Base-by-base conservation (phyloP, 768 basidiomycete genomes). In the Pleurotus pulmonarius region DNA sequence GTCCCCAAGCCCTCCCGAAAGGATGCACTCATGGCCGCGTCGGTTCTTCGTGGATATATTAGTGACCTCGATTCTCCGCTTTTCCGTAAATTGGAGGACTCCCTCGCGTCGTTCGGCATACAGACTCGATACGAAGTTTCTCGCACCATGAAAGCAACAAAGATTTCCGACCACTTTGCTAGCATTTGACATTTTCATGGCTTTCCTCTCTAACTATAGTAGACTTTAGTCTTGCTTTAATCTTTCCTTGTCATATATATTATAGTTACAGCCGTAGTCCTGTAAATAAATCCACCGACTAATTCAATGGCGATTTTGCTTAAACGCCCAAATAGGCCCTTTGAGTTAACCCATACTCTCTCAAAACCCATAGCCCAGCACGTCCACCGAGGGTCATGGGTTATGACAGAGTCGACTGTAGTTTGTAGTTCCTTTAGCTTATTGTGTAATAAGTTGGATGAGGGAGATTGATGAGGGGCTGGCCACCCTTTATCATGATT, bases 341-440 rank as follows among this genome's bases (percentile, higher is more conserved):
- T 20, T 20, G n/a, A 15, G n/a, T 15, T 20, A 57, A 16, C 48
- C 56, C 56, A 57, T 57, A 51, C 24, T 41, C 46, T 57, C n/a
- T 41, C 25, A 49, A 29, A 57, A 57, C 56, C 56, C 47, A 57
- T 57, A 49, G 20, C 26, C 26, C 49, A 37, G n/a, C 46, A 47
- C 22, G 24, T 57, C 56, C 56, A 57, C 56, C 26, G 48, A 57
- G 8, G 7, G 41, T 18, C 39, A 57, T 57, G 56, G 56, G 56
- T 57, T 51, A 57, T 18, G 56, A 49, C 16, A 51, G 56, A 43
- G 24, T 51, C 39, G 56, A 57, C 47, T 57, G 56, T 57, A 57
- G n/a, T n/a, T n/a, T n/a, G 26, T 29, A 29, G 26, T 29, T 8
- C 9, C 9, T 5, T 7, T 29, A 29, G 26, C 26, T 29, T 7